Conservation (phyloP, 75 land plant genomes). For the Gnetum montanum region DNA sequence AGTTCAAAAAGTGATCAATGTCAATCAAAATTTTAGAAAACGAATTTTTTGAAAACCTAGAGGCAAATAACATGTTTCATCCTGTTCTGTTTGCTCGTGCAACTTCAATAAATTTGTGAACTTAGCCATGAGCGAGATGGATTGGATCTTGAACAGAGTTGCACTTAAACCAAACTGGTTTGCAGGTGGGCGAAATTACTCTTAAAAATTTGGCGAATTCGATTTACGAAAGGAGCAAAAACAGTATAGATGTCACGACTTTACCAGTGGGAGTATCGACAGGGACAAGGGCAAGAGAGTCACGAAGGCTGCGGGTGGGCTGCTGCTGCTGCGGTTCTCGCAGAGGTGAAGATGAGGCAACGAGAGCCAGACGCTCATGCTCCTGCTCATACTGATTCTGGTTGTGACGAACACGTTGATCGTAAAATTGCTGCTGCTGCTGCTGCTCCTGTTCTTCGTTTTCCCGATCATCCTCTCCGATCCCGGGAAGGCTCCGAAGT, state of each 20-base stretch:
- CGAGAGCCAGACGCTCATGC: neutral
- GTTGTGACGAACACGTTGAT: neutral
- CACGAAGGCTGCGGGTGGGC: neutral
- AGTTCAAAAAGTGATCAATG: no score
- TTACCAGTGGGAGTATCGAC: neutral
- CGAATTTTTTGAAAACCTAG: no score
- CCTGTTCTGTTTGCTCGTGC: no score
- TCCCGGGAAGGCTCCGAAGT: constrained; percentile 3
- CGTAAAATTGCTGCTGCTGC: no score
- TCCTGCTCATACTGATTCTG: neutral
- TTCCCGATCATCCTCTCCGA: constrained; percentile 2
- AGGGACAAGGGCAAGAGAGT: constrained; percentile 5
- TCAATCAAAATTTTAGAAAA: no score
- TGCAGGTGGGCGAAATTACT: no score
- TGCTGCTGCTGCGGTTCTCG: neutral
- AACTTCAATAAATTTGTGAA: no score
- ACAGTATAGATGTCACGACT: no score
- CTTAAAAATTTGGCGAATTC: no score
- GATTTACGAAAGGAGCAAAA: no score
- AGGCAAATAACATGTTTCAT: no score
- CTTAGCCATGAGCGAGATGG: constrained; percentile 3
- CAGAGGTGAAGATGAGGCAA: neutral
- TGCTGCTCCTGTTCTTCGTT: neutral
- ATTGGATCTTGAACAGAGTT: constrained; percentile 4
- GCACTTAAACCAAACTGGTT: no score